These are phyloP conservation scores for Plasmodium gonderi DNA, from an alignment of 169 alveolate genomes.

Conservation along the genomic window DNA sequence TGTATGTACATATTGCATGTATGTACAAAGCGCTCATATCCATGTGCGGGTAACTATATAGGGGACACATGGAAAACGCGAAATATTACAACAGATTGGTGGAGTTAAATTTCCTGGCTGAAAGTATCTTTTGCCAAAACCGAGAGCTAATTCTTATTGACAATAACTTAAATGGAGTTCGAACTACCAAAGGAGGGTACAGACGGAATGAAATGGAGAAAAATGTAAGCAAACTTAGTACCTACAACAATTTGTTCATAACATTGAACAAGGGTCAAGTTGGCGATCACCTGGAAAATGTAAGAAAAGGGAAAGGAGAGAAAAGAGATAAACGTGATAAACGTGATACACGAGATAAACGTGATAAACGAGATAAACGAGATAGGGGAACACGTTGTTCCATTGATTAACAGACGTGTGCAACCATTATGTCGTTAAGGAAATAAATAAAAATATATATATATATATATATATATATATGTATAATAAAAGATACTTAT, in stretches of 20 bases:
- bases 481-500: too few species aligned
- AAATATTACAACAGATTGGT: constrained; percentile 58
- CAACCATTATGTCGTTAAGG: background rate
- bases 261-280: constrained; percentile 24
- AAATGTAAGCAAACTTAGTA: constrained; percentile 6
- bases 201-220: constrained; percentile 50
- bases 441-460: background rate
- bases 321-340: background rate
- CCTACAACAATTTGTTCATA: constrained; percentile 39
- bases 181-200: constrained; percentile 56
- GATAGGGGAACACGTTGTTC: too few species aligned
- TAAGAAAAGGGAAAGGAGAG: background rate
- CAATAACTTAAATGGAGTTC: constrained; percentile 43
- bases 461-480: background rate
- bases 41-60: background rate
- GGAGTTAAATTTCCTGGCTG: constrained; percentile 50
- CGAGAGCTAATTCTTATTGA: constrained; percentile 35
- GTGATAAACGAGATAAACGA: too few species aligned
- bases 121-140: constrained; percentile 51
- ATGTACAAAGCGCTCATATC: too few species aligned
- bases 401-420: background rate
- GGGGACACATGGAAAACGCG: constrained; percentile 22
- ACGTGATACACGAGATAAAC: background rate
- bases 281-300: constrained; percentile 40
- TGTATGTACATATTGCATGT: background rate